Base-by-base conservation (phyloP, 2,329 filamentous ascomycete genomes). In the Bipolaris zeicola region DNA sequence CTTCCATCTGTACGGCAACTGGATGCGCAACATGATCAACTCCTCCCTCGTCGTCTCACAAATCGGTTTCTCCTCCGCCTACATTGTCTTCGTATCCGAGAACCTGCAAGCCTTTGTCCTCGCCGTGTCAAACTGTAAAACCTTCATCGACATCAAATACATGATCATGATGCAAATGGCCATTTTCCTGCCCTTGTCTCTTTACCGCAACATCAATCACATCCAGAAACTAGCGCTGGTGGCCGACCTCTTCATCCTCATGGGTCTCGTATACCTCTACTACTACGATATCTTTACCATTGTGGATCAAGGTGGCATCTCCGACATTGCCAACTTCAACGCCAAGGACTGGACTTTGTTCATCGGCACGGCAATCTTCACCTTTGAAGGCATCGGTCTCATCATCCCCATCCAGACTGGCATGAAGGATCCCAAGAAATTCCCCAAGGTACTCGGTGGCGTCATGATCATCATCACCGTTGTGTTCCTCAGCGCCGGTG, bases 381-480 rank as follows among this genome's bases (percentile, higher is more conserved):
- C 95, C 0, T 99, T 98, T 72, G 95, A 99, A 74, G 95, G 95
- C 26, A 96, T 99, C 59, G 96, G 95, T 11, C 86, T 99, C 46
- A 96, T 99, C 76, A 97, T 99, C 61, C 95, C 96, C 0, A 97
- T 99, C 58, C 96, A 99, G 77, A 93, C 96, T 70, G 96, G 93
- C 20, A 99, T 99, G 95, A 90, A 89, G 72, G 83, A 93, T 39
- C 96, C 94, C 0, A 82, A 88, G 63, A 94, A 96, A 74, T 99
- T 99, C 76, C 92, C 95, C 44, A 85, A 85, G 57, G 94, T 99
- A 45, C 87, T 99, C 63, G 89, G 88, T 47, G 84, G 87, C 38
- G 92, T 99, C 70, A 99, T 99, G 95, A 83, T 97, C 67, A 89
- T 96, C 75, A 96, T 99, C 73, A 95, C 92, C 1, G 83, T 92